Evolutionary conservation across 768 basidiomycete species (phyloP).

Genomic region (Clavaria fumosa): DNA sequence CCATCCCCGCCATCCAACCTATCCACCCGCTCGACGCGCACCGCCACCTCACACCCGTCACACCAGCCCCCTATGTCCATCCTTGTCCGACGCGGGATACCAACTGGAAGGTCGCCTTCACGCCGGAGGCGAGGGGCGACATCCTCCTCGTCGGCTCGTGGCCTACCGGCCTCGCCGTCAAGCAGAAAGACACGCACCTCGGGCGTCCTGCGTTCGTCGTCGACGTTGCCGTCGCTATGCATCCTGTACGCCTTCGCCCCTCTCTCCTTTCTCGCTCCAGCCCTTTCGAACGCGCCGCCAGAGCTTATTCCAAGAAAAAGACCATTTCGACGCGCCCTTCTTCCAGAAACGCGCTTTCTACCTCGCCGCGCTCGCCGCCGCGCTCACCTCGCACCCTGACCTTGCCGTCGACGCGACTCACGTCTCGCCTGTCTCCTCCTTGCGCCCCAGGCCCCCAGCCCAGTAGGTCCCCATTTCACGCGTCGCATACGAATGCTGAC

Average conservation of each 20-base stretch:
- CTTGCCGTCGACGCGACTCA: slow-evolving; percentile 52
- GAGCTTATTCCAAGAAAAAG: slow-evolving; percentile 89
- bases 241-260: slow-evolving; percentile 36
- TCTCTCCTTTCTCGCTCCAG: no score
- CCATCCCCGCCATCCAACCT: slow-evolving; percentile 39
- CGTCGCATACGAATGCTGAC: no score
- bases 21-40: slow-evolving; percentile 56
- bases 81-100: slow-evolving; percentile 64
- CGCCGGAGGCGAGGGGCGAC: slow-evolving; percentile 60
- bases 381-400: slow-evolving; percentile 26
- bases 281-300: no score
- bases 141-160: slow-evolving; percentile 76
- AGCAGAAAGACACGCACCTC: slow-evolving; percentile 50
- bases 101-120: slow-evolving; percentile 81
- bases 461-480: no score
- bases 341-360: slow-evolving; percentile 90
- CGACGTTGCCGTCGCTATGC: slow-evolving; percentile 82
- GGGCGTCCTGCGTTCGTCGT: slow-evolving; percentile 57
- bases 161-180: slow-evolving; percentile 63
- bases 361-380: slow-evolving; percentile 61
- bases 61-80: slow-evolving; percentile 51
- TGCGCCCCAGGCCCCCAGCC: no score
- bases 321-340: slow-evolving; percentile 76
- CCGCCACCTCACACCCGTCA: no score
- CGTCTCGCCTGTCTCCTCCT: slow-evolving; percentile 54